Percentiles rank a stretch among this genome's conserved stretches.
These are phyloP conservation scores for Akanthomyces dipterigenus DNA, from an alignment of 2,329 filamentous ascomycete species.

Conservation along the genomic window DNA sequence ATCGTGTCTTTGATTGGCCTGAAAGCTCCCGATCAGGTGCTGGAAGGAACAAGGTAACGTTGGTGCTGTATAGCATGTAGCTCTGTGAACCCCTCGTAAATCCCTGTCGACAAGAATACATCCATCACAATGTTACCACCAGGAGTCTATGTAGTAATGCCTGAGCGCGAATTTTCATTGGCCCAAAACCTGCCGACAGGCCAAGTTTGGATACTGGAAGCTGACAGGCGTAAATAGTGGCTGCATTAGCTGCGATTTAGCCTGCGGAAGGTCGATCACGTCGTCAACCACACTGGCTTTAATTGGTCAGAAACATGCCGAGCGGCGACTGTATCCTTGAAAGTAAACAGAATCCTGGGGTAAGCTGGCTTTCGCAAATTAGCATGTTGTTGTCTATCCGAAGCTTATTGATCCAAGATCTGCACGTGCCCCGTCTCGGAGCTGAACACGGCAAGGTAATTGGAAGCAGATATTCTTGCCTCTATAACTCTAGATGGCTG, in stretches of 20 bases:
- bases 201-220: neutral
- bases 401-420: neutral
- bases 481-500: neutral
- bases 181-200: neutral
- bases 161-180: neutral
- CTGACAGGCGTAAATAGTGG: neutral
- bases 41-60: neutral
- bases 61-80: neutral
- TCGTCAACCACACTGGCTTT: neutral
- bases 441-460: neutral
- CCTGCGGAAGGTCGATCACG: neutral
- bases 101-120: neutral
- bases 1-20: neutral
- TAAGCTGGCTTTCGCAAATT: neutral
- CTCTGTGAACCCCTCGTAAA: neutral
- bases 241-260: conserved; percentile 7
- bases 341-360: neutral
- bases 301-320: neutral
- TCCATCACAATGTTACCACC: neutral
- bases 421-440: neutral
- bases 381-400: neutral
- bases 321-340: neutral
- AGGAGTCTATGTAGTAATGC: neutral
- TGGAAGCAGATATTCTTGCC: neutral
- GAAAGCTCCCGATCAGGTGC: neutral